Evolutionary conservation across 768 basidiomycete genomes (phyloP), one percentile per base, ranked within the genome.

Genomic region (Tubosaeta brunneosetosa): DNA sequence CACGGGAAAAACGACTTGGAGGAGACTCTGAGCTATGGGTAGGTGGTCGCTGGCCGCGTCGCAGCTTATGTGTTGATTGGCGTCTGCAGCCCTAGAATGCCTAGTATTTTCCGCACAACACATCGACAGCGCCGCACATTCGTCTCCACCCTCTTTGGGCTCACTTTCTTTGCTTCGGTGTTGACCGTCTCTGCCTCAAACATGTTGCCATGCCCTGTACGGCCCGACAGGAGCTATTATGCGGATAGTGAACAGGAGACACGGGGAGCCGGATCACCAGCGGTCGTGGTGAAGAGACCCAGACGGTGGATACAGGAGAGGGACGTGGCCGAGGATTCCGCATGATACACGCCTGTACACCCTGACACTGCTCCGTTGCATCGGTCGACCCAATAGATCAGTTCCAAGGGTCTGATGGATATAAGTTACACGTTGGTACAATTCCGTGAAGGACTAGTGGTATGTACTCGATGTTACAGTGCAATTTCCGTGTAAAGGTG

Each of bases 261-360:
- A 40, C 64, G 61, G 49, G 60, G 68, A 54, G 47, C 49, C 54
- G 57, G 48, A 44, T 50, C 56, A 22, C 54, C 62, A 32, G 73
- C 75, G 32, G 77, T 84, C 26, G 77, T 76, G 19, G 79, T 84
- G 58, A 88, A 82, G 71, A 73, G 78, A 47, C 84, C 86, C 12
- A 77, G 81, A 61, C 77, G 86, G 57, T 92, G 90, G 90, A 91
- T 92, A 65, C 85, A 90, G 70, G 90, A 92, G 69, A 86, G 71
- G 56, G 41, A 36, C 43, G 49, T 61, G 33, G 32, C 59, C 16
- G 61, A 61, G 38, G 55, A 38, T 51, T 63, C 44, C 59, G 26
- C 36, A 29, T 27, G 36, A 36, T 36, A 29, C 36, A 43, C n/a
- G n/a, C 31, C 37, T 37, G 26, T 36, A 22, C 38, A 41, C 36